A percentile compares a stretch with the other conserved stretches of the same genome.
phyloP scores from a whole-genome alignment of 164 flowering plant genomes.

The Magnolia kwangsiensis region DNA sequence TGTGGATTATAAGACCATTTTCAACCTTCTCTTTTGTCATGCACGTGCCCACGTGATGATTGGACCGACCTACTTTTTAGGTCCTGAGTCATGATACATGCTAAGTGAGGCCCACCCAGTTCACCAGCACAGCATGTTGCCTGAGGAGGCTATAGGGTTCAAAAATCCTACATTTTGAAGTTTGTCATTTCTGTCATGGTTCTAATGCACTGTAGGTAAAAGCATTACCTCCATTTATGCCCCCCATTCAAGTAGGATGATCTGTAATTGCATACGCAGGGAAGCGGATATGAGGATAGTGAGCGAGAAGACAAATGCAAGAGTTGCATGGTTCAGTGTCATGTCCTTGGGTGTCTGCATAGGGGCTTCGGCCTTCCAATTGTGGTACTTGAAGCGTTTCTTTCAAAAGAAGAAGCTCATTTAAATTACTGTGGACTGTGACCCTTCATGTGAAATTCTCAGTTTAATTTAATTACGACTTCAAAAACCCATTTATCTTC shows the following conservation, averaged over 20 bases:
- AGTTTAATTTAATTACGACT: not conserved
- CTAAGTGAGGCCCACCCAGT: too few species aligned
- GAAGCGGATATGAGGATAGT: conserved; percentile 76
- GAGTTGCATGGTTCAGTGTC: conserved; percentile 80
- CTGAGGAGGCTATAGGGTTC: not conserved
- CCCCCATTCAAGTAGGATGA: not conserved
- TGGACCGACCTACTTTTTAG: too few species aligned
- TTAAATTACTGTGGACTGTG: conserved; percentile 18
- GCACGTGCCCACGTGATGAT: too few species aligned
- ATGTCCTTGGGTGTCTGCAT: conserved; percentile 87
- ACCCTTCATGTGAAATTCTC: not conserved
- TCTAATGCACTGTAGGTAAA: too few species aligned
- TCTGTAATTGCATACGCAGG: conserved; percentile 23
- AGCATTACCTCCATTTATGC: not conserved
- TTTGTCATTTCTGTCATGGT: too few species aligned
- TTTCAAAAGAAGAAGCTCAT: conserved; percentile 93
- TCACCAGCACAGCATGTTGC: too few species aligned
- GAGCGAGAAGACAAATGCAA: conserved; percentile 68
- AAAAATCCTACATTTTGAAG: not conserved
- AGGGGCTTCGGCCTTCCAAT: conserved; percentile 54
- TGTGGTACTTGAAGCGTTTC: conserved; percentile 74
- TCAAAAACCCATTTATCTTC: not conserved
- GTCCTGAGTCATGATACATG: too few species aligned
- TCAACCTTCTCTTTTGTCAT: too few species aligned
- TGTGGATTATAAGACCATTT: too few species aligned